phyloP scores from a whole-genome alignment of 2,329 filamentous ascomycete genomes.

The Rachicladosporium sp. region DNA sequence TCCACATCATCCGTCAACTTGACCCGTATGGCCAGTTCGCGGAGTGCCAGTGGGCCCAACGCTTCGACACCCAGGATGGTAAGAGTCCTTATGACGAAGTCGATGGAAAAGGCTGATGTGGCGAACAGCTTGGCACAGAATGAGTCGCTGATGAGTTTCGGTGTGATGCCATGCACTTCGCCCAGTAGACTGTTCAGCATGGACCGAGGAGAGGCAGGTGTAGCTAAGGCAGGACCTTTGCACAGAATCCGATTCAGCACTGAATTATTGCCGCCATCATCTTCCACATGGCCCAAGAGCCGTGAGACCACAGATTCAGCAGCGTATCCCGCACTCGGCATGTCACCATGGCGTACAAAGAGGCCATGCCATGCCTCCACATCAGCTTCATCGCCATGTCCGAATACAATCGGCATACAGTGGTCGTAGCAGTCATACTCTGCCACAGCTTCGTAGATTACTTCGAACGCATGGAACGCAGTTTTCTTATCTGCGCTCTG shows the following conservation, averaged over 20 bases:
- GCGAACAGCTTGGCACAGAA: slow-evolving; percentile 76
- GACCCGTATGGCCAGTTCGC: slow-evolving; percentile 62
- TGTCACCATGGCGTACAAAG: slow-evolving; percentile 24
- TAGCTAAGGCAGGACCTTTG: too few species aligned
- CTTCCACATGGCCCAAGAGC: too few species aligned
- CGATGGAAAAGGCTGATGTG: slow-evolving; percentile 58
- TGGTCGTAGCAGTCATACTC: slow-evolving; percentile 31
- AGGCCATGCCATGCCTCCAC: slow-evolving; percentile 29
- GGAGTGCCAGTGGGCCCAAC: slow-evolving; percentile 65
- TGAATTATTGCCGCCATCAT: too few species aligned
- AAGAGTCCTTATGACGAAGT: slow-evolving; percentile 59
- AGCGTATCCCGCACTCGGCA: slow-evolving; percentile 20
- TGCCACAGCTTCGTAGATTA: slow-evolving; percentile 27
- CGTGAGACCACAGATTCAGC: not conserved
- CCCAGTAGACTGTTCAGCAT: slow-evolving; percentile 24
- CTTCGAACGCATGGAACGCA: slow-evolving; percentile 14
- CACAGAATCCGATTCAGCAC: too few species aligned
- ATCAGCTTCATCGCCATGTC: slow-evolving; percentile 13
- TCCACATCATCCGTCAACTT: slow-evolving; percentile 43
- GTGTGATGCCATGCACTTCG: slow-evolving; percentile 29
- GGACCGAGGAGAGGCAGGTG: slow-evolving; percentile 8
- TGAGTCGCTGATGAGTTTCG: slow-evolving; percentile 46
- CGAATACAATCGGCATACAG: slow-evolving; percentile 25
- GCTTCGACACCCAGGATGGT: slow-evolving; percentile 56
- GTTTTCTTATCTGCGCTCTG: slow-evolving; percentile 1